phyloP scores from a whole-genome alignment of 768 basidiomycete genomes.

The Mycena filopes region DNA sequence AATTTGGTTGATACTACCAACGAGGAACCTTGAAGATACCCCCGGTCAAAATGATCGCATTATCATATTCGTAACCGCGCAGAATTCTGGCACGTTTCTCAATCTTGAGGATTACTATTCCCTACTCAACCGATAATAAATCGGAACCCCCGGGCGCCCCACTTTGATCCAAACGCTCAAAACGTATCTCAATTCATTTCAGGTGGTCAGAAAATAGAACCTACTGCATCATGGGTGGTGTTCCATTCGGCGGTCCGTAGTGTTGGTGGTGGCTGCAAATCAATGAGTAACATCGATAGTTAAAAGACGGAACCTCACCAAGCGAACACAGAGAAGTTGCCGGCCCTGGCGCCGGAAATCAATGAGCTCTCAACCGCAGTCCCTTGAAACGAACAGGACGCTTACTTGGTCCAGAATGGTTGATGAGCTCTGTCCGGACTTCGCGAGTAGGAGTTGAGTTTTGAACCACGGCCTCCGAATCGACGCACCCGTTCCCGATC shows the following conservation, averaged over 20 bases:
- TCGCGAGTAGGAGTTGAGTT: not conserved
- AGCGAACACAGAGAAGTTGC: conserved; percentile 6
- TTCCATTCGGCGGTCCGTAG: conserved; percentile 17
- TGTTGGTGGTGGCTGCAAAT: conserved; percentile 18
- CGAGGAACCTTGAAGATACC: not conserved
- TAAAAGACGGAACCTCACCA: not conserved
- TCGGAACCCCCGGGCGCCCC: conserved; percentile 16
- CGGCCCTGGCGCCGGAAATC: not conserved
- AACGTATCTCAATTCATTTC: not conserved
- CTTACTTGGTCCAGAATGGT: conserved; percentile 24
- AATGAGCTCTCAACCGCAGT: no score
- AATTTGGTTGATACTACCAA: conserved; percentile 5
- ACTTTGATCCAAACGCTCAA: conserved; percentile 28
- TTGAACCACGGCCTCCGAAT: not conserved
- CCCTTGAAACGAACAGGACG: not conserved
- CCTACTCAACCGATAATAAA: conserved; percentile 18
- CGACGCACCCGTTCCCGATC: conserved; percentile 22
- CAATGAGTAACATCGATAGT: not conserved
- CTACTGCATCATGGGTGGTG: conserved; percentile 24
- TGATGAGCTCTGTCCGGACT: conserved; percentile 17
- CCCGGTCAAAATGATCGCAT: no score
- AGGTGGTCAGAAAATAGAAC: no score
- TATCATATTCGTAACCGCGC: no score
- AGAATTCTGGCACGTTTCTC: no score
- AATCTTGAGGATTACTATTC: conserved; percentile 7